Conservation (phyloP, 2,329 filamentous ascomycete species). For the Xylaria sp. region DNA sequence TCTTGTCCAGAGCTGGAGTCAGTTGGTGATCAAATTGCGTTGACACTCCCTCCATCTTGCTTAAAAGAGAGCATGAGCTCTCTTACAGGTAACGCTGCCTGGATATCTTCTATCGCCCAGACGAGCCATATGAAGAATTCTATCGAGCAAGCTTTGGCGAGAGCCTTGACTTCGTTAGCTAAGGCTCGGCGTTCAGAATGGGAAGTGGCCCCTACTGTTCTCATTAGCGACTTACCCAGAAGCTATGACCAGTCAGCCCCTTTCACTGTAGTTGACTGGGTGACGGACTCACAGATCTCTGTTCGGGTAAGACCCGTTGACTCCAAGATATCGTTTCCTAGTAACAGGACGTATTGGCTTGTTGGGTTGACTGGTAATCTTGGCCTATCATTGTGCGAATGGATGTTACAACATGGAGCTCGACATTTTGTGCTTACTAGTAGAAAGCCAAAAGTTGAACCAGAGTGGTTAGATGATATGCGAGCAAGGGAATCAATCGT, state of each 20-base stretch:
- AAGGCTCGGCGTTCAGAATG: no score
- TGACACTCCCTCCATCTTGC: no score
- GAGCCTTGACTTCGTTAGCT: no score
- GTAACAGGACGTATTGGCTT: slow-evolving; percentile 10
- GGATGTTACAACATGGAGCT: slow-evolving; percentile 5
- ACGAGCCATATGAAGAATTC: no score
- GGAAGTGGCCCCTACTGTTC: no score
- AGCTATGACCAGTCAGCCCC: not conserved
- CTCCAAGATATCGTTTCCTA: not conserved
- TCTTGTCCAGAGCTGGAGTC: no score
- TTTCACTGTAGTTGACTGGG: not conserved
- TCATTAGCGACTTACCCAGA: no score
- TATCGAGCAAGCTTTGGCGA: no score
- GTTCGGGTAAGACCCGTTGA: not conserved
- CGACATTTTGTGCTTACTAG: slow-evolving; percentile 1
- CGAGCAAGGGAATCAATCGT: not conserved
- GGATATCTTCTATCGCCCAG: no score
- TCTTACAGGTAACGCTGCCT: no score
- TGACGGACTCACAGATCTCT: not conserved
- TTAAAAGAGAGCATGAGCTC: no score
- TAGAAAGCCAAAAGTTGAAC: not conserved
- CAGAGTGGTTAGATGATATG: not conserved
- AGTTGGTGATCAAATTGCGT: no score
- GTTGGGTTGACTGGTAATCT: slow-evolving; percentile 1
- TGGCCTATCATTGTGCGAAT: slow-evolving; percentile 8